Base-by-base conservation (phyloP, 192 early-diverging fungal species). In the Coemansia asiatica region DNA sequence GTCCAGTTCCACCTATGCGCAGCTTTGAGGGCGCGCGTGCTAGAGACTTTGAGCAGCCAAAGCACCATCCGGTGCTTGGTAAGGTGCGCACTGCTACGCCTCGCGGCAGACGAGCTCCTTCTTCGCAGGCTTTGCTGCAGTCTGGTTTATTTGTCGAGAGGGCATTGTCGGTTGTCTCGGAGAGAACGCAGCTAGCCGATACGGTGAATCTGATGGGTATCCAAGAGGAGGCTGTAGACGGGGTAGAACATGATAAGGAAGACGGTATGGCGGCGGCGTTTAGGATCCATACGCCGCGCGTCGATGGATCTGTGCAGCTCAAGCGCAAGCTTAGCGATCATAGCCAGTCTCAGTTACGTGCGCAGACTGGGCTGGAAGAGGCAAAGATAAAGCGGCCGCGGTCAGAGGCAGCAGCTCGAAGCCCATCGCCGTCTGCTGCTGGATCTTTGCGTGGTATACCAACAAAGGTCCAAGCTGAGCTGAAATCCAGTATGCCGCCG, bases 161-260 rank as follows among this genome's bases (percentile, higher is more conserved):
- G 6, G 36, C 72, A 1, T 33, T 16, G 6, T 74, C 72, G 10
- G 72, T 57, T 0, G 51, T 68, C 13, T 74, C 72, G 16, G 72
- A 60, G n/a, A 38, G 72, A 19, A 61, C 72, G 18, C 66, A 61
- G 27, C 25, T 74, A 57, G 72, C 72, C 4, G 27, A 36, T 19
- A 68, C 62, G 15, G 72, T 74, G 4, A 63, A 68, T 25, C 33
- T 59, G 66, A 59, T 74, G 63, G 62, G 62, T 2, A 55, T 59
- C 13, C 57, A 59, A 59, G 57, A 36, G n/a, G 36, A 40, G 21
- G 18, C 5, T 18, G n/a, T 72, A 27, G 60, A 21, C n/a, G n/a
- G n/a, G n/a, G n/a, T n/a, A n/a, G n/a, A n/a, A n/a, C n/a, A n/a
- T 46, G 27, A 26, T 6, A 2, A 12, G 8, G 18, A 40, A 18